Evolutionary conservation across 2,329 filamentous ascomycete species (phyloP).

Genomic region (Xylariaceae sp.): DNA sequence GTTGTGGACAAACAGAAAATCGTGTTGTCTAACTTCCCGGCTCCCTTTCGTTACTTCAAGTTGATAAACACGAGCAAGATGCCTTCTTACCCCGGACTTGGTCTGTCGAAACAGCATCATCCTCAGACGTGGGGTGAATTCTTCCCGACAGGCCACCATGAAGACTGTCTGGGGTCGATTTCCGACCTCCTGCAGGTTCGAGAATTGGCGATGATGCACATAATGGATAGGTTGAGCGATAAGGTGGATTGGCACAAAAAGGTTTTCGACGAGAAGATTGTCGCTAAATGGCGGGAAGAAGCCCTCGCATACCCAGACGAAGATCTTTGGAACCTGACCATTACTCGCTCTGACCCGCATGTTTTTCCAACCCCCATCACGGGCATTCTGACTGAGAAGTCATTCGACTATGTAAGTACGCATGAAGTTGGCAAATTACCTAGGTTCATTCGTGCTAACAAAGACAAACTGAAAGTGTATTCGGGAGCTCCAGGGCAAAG

Average conservation of each 20-base stretch:
- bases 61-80: background rate
- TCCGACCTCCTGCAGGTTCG: conserved; percentile 1
- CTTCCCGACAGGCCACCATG: conserved; percentile 4
- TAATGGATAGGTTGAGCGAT: conserved; percentile 34
- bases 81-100: conserved; percentile 6
- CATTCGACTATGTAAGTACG: conserved; percentile 24
- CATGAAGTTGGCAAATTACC: background rate
- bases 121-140: background rate
- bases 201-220: conserved; percentile 11
- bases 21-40: no score
- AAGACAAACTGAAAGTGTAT: conserved; percentile 29
- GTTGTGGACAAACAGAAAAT: no score
- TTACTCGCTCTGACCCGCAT: background rate
- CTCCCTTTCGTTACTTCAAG: background rate
- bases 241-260: conserved; percentile 35
- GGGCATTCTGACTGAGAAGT: conserved; percentile 17
- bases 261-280: conserved; percentile 32
- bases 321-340: conserved; percentile 3
- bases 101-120: background rate
- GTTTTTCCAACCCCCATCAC: background rate
- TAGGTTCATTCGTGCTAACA: background rate
- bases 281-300: conserved; percentile 32
- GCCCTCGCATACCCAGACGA: conserved; percentile 25
- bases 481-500: conserved; percentile 46
- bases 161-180: background rate